Percentiles rank a stretch among this genome's conserved stretches.
phyloP scores from a whole-genome alignment of 768 basidiomycete genomes.

The Coprinopsis strossmayeri region DNA sequence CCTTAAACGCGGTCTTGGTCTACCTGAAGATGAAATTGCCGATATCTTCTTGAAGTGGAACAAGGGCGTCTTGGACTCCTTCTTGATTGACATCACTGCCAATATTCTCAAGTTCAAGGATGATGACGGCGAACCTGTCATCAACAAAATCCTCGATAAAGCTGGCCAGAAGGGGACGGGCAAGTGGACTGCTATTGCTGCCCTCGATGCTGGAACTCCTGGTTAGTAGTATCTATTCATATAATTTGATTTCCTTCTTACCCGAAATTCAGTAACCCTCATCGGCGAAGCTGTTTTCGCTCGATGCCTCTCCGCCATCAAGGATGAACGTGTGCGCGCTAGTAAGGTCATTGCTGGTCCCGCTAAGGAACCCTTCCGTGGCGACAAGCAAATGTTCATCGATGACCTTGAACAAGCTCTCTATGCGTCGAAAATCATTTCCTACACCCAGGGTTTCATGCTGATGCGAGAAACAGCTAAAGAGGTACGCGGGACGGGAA shows the following conservation, averaged over 20 bases:
- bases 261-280: conserved; percentile 68
- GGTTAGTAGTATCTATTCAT: conserved; percentile 39
- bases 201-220: conserved; percentile 85
- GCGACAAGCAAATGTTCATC: conserved; percentile 98
- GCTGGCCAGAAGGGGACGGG: conserved; percentile 99
- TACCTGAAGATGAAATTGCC: conserved; percentile 84
- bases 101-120: conserved; percentile 98
- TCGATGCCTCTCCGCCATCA: conserved; percentile 94
- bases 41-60: conserved; percentile 95
- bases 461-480: conserved; percentile 98
- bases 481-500: conserved; percentile 44
- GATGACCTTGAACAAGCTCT: conserved; percentile 98
- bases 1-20: conserved; percentile 90
- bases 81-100: conserved; percentile 97
- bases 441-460: conserved; percentile 99
- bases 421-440: conserved; percentile 99
- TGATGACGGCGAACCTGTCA: conserved; percentile 86
- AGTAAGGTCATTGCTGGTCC: conserved; percentile 90
- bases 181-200: conserved; percentile 98
- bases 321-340: conserved; percentile 90
- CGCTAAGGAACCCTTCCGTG: conserved; percentile 88
- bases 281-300: conserved; percentile 99
- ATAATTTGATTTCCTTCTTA: conserved; percentile 7
- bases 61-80: conserved; percentile 98
- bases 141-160: conserved; percentile 90